Percentiles rank a stretch among this genome's conserved stretches.
Evolutionary conservation across 2,329 filamentous ascomycete species (phyloP).

Genomic region (Trichophyton mentagrophytes): DNA sequence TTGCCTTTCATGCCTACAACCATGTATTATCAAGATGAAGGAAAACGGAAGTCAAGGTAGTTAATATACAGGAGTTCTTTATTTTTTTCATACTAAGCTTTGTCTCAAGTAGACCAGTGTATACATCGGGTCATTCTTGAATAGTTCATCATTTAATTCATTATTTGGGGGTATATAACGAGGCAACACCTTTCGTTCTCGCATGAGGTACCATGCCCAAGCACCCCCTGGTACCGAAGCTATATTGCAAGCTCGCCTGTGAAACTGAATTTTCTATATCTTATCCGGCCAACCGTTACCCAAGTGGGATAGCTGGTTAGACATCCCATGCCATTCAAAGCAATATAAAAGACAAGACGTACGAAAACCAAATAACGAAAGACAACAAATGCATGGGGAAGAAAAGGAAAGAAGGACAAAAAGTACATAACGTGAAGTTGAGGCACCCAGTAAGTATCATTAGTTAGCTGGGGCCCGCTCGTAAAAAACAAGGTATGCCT

Average conservation of each 20-base stretch:
- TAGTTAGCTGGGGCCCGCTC: constrained; percentile 37
- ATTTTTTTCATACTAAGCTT: neutral
- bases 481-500: constrained; percentile 55
- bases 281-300: neutral
- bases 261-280: neutral
- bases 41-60: neutral
- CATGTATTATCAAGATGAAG: constrained; percentile 3
- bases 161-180: neutral
- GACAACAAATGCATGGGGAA: neutral
- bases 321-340: neutral
- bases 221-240: neutral
- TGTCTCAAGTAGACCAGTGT: neutral
- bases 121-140: too few species aligned
- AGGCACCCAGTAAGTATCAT: constrained; percentile 8
- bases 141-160: neutral
- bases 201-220: neutral
- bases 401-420: neutral
- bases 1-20: neutral
- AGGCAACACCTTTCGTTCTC: neutral
- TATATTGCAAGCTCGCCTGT: neutral
- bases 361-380: neutral
- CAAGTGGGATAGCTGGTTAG: neutral
- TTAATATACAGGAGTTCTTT: constrained; percentile 4
- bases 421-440: neutral
- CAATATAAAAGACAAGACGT: neutral